These are phyloP conservation scores for Talaromyces sp. DNA, from an alignment of 2,329 filamentous ascomycete genomes.

Conservation along the genomic window DNA sequence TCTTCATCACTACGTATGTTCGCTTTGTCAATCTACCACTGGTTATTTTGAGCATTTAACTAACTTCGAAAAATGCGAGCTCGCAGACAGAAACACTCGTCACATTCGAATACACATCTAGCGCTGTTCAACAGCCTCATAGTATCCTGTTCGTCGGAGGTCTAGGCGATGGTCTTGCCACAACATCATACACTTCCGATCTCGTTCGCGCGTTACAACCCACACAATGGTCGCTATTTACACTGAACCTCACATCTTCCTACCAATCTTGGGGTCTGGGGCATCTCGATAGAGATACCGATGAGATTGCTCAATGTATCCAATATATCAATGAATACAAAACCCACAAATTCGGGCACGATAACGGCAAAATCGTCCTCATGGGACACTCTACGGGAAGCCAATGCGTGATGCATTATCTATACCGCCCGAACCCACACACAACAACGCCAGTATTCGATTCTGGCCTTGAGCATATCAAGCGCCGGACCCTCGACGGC, in stretches of 20 bases:
- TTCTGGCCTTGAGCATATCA: slow-evolving; percentile 28
- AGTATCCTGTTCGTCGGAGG: slow-evolving; percentile 69
- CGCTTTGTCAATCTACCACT: background rate
- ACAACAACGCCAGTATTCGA: slow-evolving; percentile 21
- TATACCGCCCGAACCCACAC: slow-evolving; percentile 35
- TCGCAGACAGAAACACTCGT: slow-evolving; percentile 13
- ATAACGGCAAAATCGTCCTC: slow-evolving; percentile 51
- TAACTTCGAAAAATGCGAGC: background rate
- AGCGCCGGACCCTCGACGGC: slow-evolving; percentile 57
- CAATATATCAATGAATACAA: slow-evolving; percentile 17
- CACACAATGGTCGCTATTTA: slow-evolving; percentile 38
- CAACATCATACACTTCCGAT: slow-evolving; percentile 54
- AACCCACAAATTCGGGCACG: slow-evolving; percentile 23
- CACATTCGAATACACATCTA: slow-evolving; percentile 18
- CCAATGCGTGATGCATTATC: slow-evolving; percentile 60
- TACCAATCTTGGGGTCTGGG: slow-evolving; percentile 14
- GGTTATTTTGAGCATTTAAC: background rate
- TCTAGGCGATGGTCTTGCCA: slow-evolving; percentile 66
- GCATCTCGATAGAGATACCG: slow-evolving; percentile 12
- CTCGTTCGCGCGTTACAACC: slow-evolving; percentile 43
- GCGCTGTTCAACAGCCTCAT: slow-evolving; percentile 43
- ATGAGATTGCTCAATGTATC: slow-evolving; percentile 16
- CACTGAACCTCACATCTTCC: slow-evolving; percentile 43
- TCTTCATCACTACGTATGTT: slow-evolving; percentile 16
- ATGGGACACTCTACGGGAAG: slow-evolving; percentile 62